phyloP scores from a whole-genome alignment of 2,329 filamentous ascomycete species.

The Penicillium sp. region DNA sequence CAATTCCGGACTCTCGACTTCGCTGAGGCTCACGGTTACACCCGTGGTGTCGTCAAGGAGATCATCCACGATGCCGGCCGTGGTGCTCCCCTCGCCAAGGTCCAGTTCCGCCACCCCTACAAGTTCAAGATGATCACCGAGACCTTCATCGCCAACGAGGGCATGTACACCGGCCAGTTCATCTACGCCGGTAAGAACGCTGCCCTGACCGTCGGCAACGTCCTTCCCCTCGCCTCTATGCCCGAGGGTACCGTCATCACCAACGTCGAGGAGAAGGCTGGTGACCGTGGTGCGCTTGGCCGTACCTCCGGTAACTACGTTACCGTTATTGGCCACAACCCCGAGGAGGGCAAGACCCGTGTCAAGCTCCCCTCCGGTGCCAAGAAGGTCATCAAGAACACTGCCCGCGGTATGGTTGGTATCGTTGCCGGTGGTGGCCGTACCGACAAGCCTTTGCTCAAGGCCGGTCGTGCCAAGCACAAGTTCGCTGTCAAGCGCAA shows the following conservation, averaged over 20 bases:
- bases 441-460: conserved; percentile 99
- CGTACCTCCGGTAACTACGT: conserved; percentile 99
- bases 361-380: conserved; percentile 98
- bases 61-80: conserved; percentile 99
- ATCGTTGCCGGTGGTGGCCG: conserved; percentile 99
- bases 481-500: conserved; percentile 99
- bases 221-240: conserved; percentile 89
- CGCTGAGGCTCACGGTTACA: conserved; percentile 95
- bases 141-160: conserved; percentile 99
- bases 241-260: conserved; percentile 99
- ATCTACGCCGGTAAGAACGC: conserved; percentile 99
- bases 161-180: conserved; percentile 99
- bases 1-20: conserved; percentile 97
- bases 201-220: conserved; percentile 91
- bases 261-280: conserved; percentile 99
- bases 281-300: conserved; percentile 93
- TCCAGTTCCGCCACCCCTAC: conserved; percentile 97
- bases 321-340: conserved; percentile 96
- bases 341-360: conserved; percentile 98
- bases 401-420: conserved; percentile 95
- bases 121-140: conserved; percentile 95
- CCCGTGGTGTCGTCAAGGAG: conserved; percentile 96
- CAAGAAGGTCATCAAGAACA: conserved; percentile 97
- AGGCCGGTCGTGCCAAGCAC: conserved; percentile 99
- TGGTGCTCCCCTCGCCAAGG: conserved; percentile 95